Conservation (phyloP, 106 monocot genomes). For the Posidonia australis region DNA sequence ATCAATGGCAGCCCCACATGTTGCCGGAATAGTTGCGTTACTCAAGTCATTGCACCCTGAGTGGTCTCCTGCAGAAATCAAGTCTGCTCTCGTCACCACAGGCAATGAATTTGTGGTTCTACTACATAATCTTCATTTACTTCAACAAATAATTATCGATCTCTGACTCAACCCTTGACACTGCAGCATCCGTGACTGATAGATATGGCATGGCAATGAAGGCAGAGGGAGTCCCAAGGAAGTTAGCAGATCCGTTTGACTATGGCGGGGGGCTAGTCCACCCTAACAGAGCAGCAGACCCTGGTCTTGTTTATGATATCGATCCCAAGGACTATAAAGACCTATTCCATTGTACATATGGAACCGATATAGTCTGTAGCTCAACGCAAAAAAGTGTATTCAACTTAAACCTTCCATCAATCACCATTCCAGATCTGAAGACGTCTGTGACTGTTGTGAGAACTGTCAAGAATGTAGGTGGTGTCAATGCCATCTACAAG, state of each 20-base stretch:
- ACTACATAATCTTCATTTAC: too few relatives aligned
- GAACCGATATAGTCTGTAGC: slow-evolving; percentile 1
- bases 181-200: slow-evolving; percentile 25
- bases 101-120: slow-evolving; percentile 1
- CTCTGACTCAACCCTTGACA: not conserved
- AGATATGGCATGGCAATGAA: slow-evolving; percentile 26
- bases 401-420: slow-evolving; percentile 37
- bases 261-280: slow-evolving; percentile 42
- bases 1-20: slow-evolving; percentile 15
- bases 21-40: slow-evolving; percentile 15
- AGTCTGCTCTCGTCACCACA: slow-evolving; percentile 14
- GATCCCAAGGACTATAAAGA: slow-evolving; percentile 41
- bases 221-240: slow-evolving; percentile 42
- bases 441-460: slow-evolving; percentile 12
- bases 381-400: slow-evolving; percentile 4
- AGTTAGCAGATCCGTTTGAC: slow-evolving; percentile 56
- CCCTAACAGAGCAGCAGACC: slow-evolving; percentile 34
- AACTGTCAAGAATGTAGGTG: slow-evolving; percentile 51
- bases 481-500: slow-evolving; percentile 15
- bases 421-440: slow-evolving; percentile 44
- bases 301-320: slow-evolving; percentile 49
- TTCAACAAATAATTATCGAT: too few relatives aligned
- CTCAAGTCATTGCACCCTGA: slow-evolving; percentile 16
- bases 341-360: slow-evolving; percentile 29
- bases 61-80: slow-evolving; percentile 17